Conservation (phyloP, 306 rosid genomes). For the Myrica gale region DNA sequence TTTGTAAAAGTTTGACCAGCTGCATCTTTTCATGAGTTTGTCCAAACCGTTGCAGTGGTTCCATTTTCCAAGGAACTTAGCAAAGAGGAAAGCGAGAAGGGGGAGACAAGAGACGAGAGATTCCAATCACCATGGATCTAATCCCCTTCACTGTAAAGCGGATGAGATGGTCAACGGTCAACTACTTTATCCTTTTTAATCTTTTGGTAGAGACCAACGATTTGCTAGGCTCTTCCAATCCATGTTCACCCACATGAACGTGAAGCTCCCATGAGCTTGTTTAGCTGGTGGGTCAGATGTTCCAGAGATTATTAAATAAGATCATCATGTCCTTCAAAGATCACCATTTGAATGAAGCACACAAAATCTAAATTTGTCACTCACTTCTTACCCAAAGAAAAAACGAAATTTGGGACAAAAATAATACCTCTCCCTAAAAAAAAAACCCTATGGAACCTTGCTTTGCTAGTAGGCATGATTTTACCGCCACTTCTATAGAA, state of each 20-base stretch:
- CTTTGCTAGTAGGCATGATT: too few relatives aligned
- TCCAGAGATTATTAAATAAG: too few relatives aligned
- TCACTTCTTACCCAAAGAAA: too few relatives aligned
- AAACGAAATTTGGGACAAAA: too few relatives aligned
- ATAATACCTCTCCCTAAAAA: too few relatives aligned
- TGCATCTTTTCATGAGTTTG: slow-evolving; percentile 13
- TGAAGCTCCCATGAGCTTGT: not conserved
- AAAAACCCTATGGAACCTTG: too few relatives aligned
- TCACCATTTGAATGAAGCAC: too few relatives aligned
- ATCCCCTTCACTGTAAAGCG: not conserved
- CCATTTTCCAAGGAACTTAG: not conserved
- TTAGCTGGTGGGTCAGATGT: not conserved
- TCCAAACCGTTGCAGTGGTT: not conserved
- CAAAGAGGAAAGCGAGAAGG: not conserved
- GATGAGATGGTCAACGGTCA: slow-evolving; percentile 12
- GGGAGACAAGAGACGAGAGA: not conserved
- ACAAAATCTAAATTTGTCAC: too few relatives aligned
- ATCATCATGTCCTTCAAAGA: too few relatives aligned
- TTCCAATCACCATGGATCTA: not conserved
- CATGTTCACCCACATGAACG: not conserved
- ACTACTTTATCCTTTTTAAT: not conserved
- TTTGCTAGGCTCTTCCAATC: not conserved
- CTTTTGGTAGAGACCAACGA: not conserved
- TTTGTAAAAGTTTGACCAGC: slow-evolving; percentile 19
- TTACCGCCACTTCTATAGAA: too few relatives aligned